These are phyloP conservation scores for Arabidopsis suecica DNA, from an alignment of 345 rosid species.

Conservation along the genomic window DNA sequence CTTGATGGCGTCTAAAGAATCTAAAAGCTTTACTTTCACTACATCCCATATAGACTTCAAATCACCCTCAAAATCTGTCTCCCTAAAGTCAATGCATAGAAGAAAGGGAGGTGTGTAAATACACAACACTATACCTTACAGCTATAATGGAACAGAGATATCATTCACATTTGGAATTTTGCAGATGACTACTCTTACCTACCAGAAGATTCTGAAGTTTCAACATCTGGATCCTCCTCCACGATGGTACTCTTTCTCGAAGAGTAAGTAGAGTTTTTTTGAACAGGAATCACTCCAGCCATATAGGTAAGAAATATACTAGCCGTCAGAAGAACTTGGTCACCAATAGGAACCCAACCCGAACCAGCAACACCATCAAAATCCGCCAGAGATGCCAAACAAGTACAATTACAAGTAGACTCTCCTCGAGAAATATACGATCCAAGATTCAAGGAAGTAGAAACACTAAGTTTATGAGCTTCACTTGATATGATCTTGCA, in stretches of 20 bases:
- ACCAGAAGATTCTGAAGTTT: slow-evolving; percentile 70
- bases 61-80: slow-evolving; percentile 48
- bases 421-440: slow-evolving; percentile 33
- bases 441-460: slow-evolving; percentile 46
- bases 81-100: slow-evolving; percentile 48
- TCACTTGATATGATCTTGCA: slow-evolving; percentile 43
- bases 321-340: slow-evolving; percentile 75
- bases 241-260: slow-evolving; percentile 38
- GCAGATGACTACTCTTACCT: slow-evolving; percentile 78
- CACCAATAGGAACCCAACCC: slow-evolving; percentile 63
- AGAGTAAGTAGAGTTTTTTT: slow-evolving; percentile 49
- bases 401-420: slow-evolving; percentile 47
- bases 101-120: slow-evolving; percentile 14
- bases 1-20: slow-evolving; percentile 64
- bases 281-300: slow-evolving; percentile 81
- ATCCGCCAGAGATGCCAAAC: slow-evolving; percentile 61
- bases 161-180: slow-evolving; percentile 17
- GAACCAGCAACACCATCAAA: slow-evolving; percentile 55
- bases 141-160: not conserved
- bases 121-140: slow-evolving; percentile 16
- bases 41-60: slow-evolving; percentile 62
- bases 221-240: slow-evolving; percentile 42
- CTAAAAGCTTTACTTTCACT: slow-evolving; percentile 70
- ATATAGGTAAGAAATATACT: slow-evolving; percentile 77
- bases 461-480: slow-evolving; percentile 26